These are phyloP conservation scores for Hypoxylon cercidicola DNA, from an alignment of 495 filamentous ascomycete species.

Conservation along the genomic window DNA sequence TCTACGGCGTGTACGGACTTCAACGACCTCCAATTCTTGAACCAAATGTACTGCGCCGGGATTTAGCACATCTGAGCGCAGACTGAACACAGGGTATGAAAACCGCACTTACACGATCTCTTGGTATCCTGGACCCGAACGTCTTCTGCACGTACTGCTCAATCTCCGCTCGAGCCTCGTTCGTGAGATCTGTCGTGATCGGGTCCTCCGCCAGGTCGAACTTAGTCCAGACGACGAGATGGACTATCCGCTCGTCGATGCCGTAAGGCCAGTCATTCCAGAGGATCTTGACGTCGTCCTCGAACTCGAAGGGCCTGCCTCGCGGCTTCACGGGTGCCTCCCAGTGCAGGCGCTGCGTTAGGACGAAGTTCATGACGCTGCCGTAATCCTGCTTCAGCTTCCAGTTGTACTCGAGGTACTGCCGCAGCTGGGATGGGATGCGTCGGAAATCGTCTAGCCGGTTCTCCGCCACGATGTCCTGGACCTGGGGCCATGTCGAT, in stretches of 20 bases:
- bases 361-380: conserved; percentile 77
- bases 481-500: conserved; percentile 71
- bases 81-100: neutral
- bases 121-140: conserved; percentile 61
- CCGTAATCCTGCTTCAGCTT: conserved; percentile 72
- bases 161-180: conserved; percentile 69
- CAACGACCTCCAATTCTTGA: conserved; percentile 85
- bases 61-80: conserved; percentile 3
- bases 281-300: conserved; percentile 76
- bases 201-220: conserved; percentile 73
- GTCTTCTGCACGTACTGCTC: conserved; percentile 71
- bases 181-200: conserved; percentile 72
- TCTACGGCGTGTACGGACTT: conserved; percentile 90
- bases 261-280: conserved; percentile 95
- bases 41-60: conserved; percentile 77
- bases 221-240: conserved; percentile 92
- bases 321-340: conserved; percentile 47
- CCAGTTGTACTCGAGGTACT: conserved; percentile 74
- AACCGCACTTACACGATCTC: conserved; percentile 55
- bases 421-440: conserved; percentile 75
- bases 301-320: conserved; percentile 55
- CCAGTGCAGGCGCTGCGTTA: conserved; percentile 74
- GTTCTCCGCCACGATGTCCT: conserved; percentile 69
- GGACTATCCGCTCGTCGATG: conserved; percentile 76
- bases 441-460: conserved; percentile 78